A percentile compares a stretch with the other conserved stretches of the same genome.
phyloP scores from a whole-genome alignment of 495 filamentous ascomycete species.

The Symbiotaphrina buchneri region DNA sequence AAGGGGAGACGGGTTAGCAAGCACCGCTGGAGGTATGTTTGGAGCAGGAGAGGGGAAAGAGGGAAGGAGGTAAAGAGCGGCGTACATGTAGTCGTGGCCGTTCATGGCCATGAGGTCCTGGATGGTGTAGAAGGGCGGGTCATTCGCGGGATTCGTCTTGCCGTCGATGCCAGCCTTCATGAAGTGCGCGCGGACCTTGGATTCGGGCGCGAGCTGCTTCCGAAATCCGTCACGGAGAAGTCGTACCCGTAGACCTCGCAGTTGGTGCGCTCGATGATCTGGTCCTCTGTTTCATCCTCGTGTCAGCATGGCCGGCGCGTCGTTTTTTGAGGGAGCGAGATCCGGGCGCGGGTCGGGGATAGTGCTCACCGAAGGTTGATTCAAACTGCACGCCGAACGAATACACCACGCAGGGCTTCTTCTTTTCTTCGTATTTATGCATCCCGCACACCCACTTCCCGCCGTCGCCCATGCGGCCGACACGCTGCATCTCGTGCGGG shows the following conservation, averaged over 20 bases:
- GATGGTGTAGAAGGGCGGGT: conserved; percentile 10
- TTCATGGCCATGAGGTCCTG: conserved; percentile 11
- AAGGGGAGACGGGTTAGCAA: neutral
- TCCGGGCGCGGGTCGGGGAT: too few relatives aligned
- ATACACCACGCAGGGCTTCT: conserved; percentile 9
- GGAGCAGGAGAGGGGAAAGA: too few relatives aligned
- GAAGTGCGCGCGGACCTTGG: conserved; percentile 8
- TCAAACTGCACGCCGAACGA: conserved; percentile 12
- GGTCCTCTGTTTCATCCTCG: too few relatives aligned
- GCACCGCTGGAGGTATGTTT: too few relatives aligned
- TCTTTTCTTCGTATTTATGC: conserved; percentile 7
- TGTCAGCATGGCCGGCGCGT: too few relatives aligned
- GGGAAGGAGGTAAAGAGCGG: too few relatives aligned
- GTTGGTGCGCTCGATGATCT: conserved; percentile 11
- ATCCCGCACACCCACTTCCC: conserved; percentile 15
- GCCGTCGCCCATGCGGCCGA: conserved; percentile 12
- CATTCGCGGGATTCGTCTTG: conserved; percentile 4
- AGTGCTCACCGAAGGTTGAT: conserved; percentile 10
- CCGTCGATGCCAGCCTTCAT: conserved; percentile 7
- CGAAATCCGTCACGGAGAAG: conserved; percentile 10
- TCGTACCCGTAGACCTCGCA: conserved; percentile 13
- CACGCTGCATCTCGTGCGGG: conserved; percentile 12
- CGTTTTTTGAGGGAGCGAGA: too few relatives aligned
- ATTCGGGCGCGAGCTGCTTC: conserved; percentile 4
- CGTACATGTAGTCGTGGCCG: conserved; percentile 11